Conservation (phyloP, 2,329 filamentous ascomycete species). For the Apiospora kogelbergensis region DNA sequence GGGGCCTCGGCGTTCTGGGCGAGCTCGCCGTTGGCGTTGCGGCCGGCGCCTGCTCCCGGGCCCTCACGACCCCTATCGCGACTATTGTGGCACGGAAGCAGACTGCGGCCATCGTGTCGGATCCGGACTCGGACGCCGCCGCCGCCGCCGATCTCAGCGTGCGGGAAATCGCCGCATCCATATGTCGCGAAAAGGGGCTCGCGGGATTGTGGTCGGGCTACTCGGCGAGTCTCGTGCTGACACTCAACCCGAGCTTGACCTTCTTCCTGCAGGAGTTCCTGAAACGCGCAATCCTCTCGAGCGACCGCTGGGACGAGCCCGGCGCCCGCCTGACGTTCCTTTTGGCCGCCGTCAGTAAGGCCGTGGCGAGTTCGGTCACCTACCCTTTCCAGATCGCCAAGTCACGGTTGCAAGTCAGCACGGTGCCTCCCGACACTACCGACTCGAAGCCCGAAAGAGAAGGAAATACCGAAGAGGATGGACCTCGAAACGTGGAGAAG, state of each 20-base stretch:
- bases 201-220: slow-evolving; percentile 86
- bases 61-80: slow-evolving; percentile 76
- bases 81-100: slow-evolving; percentile 84
- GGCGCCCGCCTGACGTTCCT: slow-evolving; percentile 40
- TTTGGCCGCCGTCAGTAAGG: slow-evolving; percentile 75
- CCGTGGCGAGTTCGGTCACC: slow-evolving; percentile 71
- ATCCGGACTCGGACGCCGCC: slow-evolving; percentile 17
- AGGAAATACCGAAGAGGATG: slow-evolving; percentile 16
- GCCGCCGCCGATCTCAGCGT: slow-evolving; percentile 39
- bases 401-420: slow-evolving; percentile 64
- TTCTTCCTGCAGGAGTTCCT: slow-evolving; percentile 79
- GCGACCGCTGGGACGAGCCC: slow-evolving; percentile 38
- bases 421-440: slow-evolving; percentile 6
- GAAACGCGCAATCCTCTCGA: slow-evolving; percentile 56
- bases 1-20: slow-evolving; percentile 59
- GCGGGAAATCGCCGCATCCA: slow-evolving; percentile 60
- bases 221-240: slow-evolving; percentile 75
- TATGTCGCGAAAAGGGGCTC: slow-evolving; percentile 68
- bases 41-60: slow-evolving; percentile 72
- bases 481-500: slow-evolving; percentile 20
- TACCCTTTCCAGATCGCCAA: slow-evolving; percentile 90
- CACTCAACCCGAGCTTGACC: slow-evolving; percentile 83
- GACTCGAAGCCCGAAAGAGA: slow-evolving; percentile 20
- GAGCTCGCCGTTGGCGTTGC: slow-evolving; percentile 73
- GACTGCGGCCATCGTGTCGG: slow-evolving; percentile 50